Percentiles rank a stretch among this genome's conserved stretches.
phyloP scores from a whole-genome alignment of 805 yeast genomes.

The Ogataea nitratoaversa region DNA sequence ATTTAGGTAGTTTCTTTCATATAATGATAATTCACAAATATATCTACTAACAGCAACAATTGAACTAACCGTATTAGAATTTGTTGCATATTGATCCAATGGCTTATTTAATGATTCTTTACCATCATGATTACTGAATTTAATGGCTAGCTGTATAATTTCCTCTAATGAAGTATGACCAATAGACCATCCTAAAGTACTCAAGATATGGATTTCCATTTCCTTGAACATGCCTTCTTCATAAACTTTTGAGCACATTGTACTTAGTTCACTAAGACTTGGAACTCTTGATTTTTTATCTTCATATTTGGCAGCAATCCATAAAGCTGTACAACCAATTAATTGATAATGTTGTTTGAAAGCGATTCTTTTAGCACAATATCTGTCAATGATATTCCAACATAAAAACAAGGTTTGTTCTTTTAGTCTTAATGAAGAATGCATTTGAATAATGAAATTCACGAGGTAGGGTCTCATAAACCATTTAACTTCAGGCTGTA shows the following conservation, averaged over 20 bases:
- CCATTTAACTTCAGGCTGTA: constrained; percentile 84
- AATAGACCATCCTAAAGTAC: constrained; percentile 37
- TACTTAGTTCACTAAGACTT: constrained; percentile 46
- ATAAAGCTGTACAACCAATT: constrained; percentile 85
- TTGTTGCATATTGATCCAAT: constrained; percentile 24
- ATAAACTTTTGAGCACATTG: constrained; percentile 56
- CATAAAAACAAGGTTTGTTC: constrained; percentile 65
- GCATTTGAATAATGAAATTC: constrained; percentile 70
- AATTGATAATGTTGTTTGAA: constrained; percentile 83
- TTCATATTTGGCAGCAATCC: constrained; percentile 85
- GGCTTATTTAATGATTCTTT: constrained; percentile 26
- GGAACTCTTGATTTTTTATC: constrained; percentile 59
- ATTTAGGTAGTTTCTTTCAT: constrained; percentile 42
- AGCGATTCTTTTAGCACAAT: constrained; percentile 83
- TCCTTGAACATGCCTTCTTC: constrained; percentile 44
- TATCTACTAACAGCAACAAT: constrained; percentile 52
- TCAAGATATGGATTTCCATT: constrained; percentile 42
- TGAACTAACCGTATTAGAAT: constrained; percentile 42
- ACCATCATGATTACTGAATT: constrained; percentile 31
- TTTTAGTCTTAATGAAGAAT: constrained; percentile 56
- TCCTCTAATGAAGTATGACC: constrained; percentile 51
- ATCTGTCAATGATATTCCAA: constrained; percentile 80
- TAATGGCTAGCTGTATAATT: constrained; percentile 39
- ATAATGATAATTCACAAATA: constrained; percentile 50
- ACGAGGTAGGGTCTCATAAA: constrained; percentile 68